Evolutionary conservation across 2,329 filamentous ascomycete genomes (phyloP).

Genomic region (Aaosphaeria pasadenensis): DNA sequence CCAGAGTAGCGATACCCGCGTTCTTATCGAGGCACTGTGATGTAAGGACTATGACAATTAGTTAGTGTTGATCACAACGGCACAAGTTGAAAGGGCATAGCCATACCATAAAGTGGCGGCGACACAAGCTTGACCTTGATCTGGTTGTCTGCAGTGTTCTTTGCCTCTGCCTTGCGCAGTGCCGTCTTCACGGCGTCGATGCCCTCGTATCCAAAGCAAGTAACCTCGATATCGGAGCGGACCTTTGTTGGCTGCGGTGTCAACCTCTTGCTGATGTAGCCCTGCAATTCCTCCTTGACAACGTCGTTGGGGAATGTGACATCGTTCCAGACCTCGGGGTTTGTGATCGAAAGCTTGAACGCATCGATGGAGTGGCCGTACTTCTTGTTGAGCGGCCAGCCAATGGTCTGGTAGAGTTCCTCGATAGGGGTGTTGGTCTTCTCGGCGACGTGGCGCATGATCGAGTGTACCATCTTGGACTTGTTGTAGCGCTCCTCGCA

Average conservation of each 20-base stretch:
- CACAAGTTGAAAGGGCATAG: not conserved
- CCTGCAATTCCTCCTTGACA: constrained; percentile 84
- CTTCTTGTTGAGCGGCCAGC: constrained; percentile 96
- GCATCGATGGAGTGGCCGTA: constrained; percentile 96
- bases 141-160: constrained; percentile 87
- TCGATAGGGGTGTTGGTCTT: constrained; percentile 95
- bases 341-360: constrained; percentile 98
- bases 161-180: constrained; percentile 83
- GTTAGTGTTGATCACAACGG: not conserved
- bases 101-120: constrained; percentile 73
- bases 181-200: constrained; percentile 98
- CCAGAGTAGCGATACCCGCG: constrained; percentile 76
- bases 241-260: constrained; percentile 99
- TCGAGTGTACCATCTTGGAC: constrained; percentile 98
- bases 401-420: constrained; percentile 88
- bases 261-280: constrained; percentile 94
- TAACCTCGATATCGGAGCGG: constrained; percentile 83
- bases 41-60: constrained; percentile 65
- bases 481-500: constrained; percentile 99
- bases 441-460: constrained; percentile 98
- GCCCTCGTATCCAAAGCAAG: constrained; percentile 76
- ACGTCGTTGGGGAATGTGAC: constrained; percentile 82
- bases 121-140: constrained; percentile 99
- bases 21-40: constrained; percentile 94
- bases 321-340: constrained; percentile 94